Percentiles rank a stretch among this genome's conserved stretches.
phyloP scores from a whole-genome alignment of 306 rosid species.

The Citrullus colocynthis region DNA sequence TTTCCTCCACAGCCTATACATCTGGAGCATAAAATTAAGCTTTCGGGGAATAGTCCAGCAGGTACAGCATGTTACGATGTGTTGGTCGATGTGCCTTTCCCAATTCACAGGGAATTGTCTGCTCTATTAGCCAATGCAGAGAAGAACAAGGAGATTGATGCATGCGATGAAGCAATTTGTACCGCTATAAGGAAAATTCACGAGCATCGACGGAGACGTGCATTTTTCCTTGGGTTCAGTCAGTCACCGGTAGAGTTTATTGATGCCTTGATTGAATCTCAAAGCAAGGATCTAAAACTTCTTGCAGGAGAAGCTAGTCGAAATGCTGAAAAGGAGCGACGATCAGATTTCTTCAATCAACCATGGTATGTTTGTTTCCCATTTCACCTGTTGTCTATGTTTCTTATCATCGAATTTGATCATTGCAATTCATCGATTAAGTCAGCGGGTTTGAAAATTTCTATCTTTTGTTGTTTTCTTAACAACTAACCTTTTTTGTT shows the following conservation, averaged over 20 bases:
- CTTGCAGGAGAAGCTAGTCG: constrained; percentile 92
- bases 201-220: constrained; percentile 87
- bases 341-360: constrained; percentile 84
- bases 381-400: background rate
- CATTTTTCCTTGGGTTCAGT: constrained; percentile 95
- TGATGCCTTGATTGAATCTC: constrained; percentile 84
- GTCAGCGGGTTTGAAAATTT: background rate
- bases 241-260: constrained; percentile 96
- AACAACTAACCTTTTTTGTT: background rate
- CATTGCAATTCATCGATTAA: background rate
- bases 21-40: constrained; percentile 85
- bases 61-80: constrained; percentile 98
- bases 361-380: constrained; percentile 50
- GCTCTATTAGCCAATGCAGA: constrained; percentile 73
- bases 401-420: background rate
- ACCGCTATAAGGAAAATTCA: constrained; percentile 79
- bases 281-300: constrained; percentile 80
- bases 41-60: constrained; percentile 74
- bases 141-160: constrained; percentile 89
- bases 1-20: constrained; percentile 82
- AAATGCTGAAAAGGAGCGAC: constrained; percentile 74
- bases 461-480: background rate
- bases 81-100: constrained; percentile 83
- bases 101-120: constrained; percentile 89
- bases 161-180: constrained; percentile 88